Percentiles rank a stretch among this genome's conserved stretches.
Conservation (phyloP, 2,329 filamentous ascomycete species). For the Claviceps cyperi region DNA sequence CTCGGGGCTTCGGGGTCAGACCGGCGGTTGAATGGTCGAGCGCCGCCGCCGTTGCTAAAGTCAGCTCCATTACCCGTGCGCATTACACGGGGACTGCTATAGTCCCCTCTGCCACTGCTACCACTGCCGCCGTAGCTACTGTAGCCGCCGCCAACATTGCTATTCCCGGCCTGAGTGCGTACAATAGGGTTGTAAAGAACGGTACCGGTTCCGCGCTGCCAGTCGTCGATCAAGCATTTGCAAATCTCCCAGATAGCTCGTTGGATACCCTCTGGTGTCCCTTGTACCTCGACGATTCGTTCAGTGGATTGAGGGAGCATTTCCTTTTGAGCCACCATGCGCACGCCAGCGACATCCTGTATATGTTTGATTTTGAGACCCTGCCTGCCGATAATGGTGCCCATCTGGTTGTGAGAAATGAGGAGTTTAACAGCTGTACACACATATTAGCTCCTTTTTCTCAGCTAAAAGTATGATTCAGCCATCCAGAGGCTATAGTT, state of each 20-base stretch:
- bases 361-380: slow-evolving; percentile 99
- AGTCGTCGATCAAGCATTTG: slow-evolving; percentile 95
- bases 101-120: slow-evolving; percentile 31
- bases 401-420: slow-evolving; percentile 99
- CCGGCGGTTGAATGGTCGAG: slow-evolving; percentile 58
- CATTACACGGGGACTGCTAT: slow-evolving; percentile 59
- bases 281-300: slow-evolving; percentile 92
- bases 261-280: slow-evolving; percentile 87
- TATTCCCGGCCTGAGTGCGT: slow-evolving; percentile 55
- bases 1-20: slow-evolving; percentile 69
- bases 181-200: slow-evolving; percentile 96
- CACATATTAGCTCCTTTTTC: neutral
- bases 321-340: slow-evolving; percentile 99
- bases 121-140: slow-evolving; percentile 21
- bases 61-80: slow-evolving; percentile 95
- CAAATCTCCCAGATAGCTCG: slow-evolving; percentile 97
- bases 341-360: slow-evolving; percentile 88
- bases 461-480: neutral
- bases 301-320: slow-evolving; percentile 99
- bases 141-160: slow-evolving; percentile 26
- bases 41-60: slow-evolving; percentile 67
- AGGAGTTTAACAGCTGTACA: slow-evolving; percentile 78
- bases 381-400: slow-evolving; percentile 92
- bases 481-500: neutral
- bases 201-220: slow-evolving; percentile 91